These are phyloP conservation scores for Rhodofomes roseus DNA, from an alignment of 1,284 basidiomycete genomes.

Conservation along the genomic window DNA sequence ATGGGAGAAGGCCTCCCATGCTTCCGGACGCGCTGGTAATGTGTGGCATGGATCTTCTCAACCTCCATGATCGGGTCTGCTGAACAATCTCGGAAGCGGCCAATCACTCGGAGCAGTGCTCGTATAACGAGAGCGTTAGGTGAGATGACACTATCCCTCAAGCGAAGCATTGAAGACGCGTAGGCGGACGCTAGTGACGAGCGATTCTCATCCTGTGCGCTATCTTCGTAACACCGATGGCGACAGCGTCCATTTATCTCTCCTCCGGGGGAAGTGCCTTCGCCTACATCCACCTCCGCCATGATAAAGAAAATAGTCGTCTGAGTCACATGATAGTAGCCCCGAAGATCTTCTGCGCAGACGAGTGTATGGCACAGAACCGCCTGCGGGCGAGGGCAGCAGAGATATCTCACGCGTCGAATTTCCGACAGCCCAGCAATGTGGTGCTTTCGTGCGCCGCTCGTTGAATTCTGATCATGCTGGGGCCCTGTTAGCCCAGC, in stretches of 20 bases:
- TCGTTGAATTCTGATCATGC: conserved; percentile 20
- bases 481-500: conserved; percentile 12
- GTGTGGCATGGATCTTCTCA: background rate
- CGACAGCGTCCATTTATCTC: background rate
- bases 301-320: conserved; percentile 5
- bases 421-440: conserved; percentile 18
- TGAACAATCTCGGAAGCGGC: background rate
- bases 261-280: background rate
- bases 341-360: conserved; percentile 7
- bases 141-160: background rate
- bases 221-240: background rate
- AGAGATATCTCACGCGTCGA: conserved; percentile 17
- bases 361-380: conserved; percentile 6
- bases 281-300: background rate
- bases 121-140: background rate
- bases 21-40: background rate
- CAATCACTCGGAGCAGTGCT: background rate
- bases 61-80: background rate
- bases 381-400: conserved; percentile 15
- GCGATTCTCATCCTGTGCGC: background rate
- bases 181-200: background rate
- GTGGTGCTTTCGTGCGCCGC: conserved; percentile 21
- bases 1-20: background rate
- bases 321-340: conserved; percentile 15
- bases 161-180: background rate